Percentiles rank a stretch among this genome's conserved stretches.
These are phyloP conservation scores for Hypericum perforatum DNA, from an alignment of 345 rosid species.

Conservation along the genomic window DNA sequence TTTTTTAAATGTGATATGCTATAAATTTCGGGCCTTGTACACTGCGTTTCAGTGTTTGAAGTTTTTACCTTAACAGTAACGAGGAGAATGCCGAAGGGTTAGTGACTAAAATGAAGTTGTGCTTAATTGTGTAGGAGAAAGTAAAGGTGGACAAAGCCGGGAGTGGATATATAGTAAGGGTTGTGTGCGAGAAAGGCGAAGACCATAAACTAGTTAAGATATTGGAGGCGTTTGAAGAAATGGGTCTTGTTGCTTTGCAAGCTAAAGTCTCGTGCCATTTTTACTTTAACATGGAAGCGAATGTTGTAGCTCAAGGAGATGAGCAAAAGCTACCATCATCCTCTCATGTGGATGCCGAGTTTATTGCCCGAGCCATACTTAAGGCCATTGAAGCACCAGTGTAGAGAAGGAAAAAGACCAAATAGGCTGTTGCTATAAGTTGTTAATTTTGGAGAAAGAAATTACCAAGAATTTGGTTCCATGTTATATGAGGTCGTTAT, in stretches of 20 bases:
- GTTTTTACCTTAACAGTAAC: not conserved
- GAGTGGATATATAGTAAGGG: conserved; percentile 34
- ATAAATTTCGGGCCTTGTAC: too few species aligned
- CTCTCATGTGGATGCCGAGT: conserved; percentile 19
- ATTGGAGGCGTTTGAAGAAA: conserved; percentile 59
- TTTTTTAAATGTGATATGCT: too few species aligned
- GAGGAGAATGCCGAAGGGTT: not conserved
- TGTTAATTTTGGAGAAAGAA: not conserved
- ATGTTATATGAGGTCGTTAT: too few species aligned
- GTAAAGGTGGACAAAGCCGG: conserved; percentile 58
- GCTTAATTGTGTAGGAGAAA: conserved; percentile 21
- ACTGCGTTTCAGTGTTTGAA: too few species aligned
- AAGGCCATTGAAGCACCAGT: conserved; percentile 32
- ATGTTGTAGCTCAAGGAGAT: conserved; percentile 33
- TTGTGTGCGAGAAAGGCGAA: conserved; percentile 36
- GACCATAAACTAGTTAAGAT: conserved; percentile 34
- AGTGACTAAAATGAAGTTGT: not conserved
- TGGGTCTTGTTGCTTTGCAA: conserved; percentile 47
- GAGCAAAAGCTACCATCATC: conserved; percentile 1
- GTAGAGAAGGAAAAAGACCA: conserved; percentile 1
- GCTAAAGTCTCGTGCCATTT: conserved; percentile 45
- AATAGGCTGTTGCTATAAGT: not conserved
- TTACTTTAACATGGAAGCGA: conserved; percentile 59
- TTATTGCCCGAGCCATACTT: conserved; percentile 32
- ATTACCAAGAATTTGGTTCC: too few species aligned